Conservation (phyloP, 2,329 filamentous ascomycete species). For the Cladosporium phlei region DNA sequence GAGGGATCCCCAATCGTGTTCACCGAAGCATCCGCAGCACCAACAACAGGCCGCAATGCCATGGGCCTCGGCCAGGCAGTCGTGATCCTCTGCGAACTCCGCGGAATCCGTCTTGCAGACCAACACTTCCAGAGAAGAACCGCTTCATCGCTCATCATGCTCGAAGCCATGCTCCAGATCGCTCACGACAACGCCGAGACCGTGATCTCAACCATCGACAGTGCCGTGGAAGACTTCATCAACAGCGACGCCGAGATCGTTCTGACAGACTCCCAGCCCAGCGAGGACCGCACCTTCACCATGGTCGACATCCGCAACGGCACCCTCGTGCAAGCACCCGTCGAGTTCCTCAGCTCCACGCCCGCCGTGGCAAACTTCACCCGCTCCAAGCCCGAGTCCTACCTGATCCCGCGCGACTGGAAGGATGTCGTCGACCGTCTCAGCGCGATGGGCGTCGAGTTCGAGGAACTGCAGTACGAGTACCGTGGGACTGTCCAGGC, state of each 20-base stretch:
- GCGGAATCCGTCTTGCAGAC: conserved; percentile 34
- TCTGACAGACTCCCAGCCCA: conserved; percentile 25
- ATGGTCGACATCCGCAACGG: conserved; percentile 32
- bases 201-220: conserved; percentile 29
- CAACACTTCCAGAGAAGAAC: conserved; percentile 34
- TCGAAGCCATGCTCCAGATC: conserved; percentile 32
- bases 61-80: conserved; percentile 35
- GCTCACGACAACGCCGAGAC: conserved; percentile 27
- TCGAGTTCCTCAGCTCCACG: conserved; percentile 34
- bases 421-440: conserved; percentile 32
- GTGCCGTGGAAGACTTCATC: conserved; percentile 26
- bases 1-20: conserved; percentile 2
- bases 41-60: conserved; percentile 35
- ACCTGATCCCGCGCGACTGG: conserved; percentile 35
- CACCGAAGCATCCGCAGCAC: conserved; percentile 6
- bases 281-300: conserved; percentile 28
- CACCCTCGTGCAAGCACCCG: conserved; percentile 30
- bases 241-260: conserved; percentile 28
- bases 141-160: conserved; percentile 31
- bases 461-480: conserved; percentile 27
- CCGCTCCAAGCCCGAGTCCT: conserved; percentile 30
- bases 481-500: conserved; percentile 32
- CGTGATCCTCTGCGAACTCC: conserved; percentile 34
- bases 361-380: conserved; percentile 34
- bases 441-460: conserved; percentile 30